Conservation (phyloP, 371 early-diverging fungal genomes). For the Mucor sp. region DNA sequence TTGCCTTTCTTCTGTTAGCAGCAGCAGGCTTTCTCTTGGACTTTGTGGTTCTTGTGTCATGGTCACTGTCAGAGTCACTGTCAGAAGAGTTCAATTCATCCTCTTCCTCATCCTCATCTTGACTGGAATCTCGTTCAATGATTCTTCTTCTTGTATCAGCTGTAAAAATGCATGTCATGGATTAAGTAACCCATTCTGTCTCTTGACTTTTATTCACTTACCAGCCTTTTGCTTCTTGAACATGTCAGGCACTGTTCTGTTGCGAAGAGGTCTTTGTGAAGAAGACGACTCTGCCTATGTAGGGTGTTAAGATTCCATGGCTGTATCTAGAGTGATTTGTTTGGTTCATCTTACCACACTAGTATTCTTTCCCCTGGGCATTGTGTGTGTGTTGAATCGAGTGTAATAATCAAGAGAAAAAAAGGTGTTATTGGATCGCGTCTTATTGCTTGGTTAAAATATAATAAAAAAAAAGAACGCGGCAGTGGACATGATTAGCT, state of each 20-base stretch:
- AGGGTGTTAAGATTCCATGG: too few species aligned
- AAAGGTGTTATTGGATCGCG: neutral
- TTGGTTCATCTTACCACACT: neutral
- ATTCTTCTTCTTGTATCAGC: slow-evolving; percentile 2
- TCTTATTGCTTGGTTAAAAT: neutral
- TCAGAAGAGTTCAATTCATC: slow-evolving; percentile 32
- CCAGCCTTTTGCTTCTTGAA: slow-evolving; percentile 28
- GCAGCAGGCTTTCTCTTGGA: slow-evolving; percentile 1
- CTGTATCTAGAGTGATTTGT: too few species aligned
- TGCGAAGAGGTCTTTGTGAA: slow-evolving; percentile 21
- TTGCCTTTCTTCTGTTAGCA: slow-evolving; percentile 7
- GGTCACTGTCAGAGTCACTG: slow-evolving; percentile 18
- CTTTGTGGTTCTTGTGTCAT: neutral
- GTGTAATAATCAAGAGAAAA: neutral
- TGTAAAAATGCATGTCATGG: too few species aligned
- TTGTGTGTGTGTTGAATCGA: neutral
- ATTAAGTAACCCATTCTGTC: too few species aligned
- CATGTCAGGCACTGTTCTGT: slow-evolving; percentile 31
- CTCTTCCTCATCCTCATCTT: slow-evolving; percentile 16
- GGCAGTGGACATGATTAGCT: neutral
- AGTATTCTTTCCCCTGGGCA: neutral
- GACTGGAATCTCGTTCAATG: neutral
- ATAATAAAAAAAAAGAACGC: too few species aligned
- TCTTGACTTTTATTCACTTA: neutral
- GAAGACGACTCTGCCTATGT: neutral